Evolutionary conservation across 208 protist genomes (phyloP).

Genomic region (Leptomonas pyrrhocoris): DNA sequence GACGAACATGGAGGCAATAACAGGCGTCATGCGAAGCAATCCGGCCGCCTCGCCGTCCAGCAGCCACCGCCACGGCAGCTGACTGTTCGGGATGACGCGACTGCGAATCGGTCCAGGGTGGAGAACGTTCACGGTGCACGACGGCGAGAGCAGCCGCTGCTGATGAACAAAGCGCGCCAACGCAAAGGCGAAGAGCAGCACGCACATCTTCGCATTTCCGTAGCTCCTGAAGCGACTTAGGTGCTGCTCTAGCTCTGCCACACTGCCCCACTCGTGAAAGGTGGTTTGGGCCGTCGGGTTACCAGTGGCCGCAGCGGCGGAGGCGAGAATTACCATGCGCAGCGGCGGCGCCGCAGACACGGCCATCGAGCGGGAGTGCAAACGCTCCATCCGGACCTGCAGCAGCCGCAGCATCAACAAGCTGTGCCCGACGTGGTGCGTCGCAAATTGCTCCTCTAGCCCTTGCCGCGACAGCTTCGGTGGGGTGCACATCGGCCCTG

Average conservation of each 20-base stretch:
- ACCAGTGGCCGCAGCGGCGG: constrained; percentile 40
- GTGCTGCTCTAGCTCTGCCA: constrained; percentile 19
- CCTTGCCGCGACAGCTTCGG: constrained; percentile 42
- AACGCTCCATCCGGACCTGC: constrained; percentile 28
- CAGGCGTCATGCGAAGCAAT: constrained; percentile 57
- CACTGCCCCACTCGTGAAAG: constrained; percentile 36
- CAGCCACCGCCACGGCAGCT: constrained; percentile 45
- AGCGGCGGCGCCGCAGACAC: constrained; percentile 32
- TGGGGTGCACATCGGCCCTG: constrained; percentile 45
- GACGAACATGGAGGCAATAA: constrained; percentile 61
- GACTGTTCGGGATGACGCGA: constrained; percentile 41
- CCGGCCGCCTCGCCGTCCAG: constrained; percentile 42
- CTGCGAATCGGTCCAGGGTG: constrained; percentile 60
- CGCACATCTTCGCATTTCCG: constrained; percentile 69
- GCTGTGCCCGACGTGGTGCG: constrained; percentile 64
- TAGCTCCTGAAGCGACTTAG: constrained; percentile 51
- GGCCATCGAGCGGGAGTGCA: constrained; percentile 17
- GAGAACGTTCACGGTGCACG: constrained; percentile 56
- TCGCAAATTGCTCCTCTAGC: constrained; percentile 68
- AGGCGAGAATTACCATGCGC: constrained; percentile 64
- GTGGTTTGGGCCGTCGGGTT: constrained; percentile 35
- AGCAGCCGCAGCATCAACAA: constrained; percentile 60
- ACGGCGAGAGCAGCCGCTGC: constrained; percentile 45
- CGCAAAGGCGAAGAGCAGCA: constrained; percentile 67
- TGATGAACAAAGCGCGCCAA: constrained; percentile 50